These are phyloP conservation scores for Leccinum barrowsii DNA, from an alignment of 768 basidiomycete species.

Conservation along the genomic window DNA sequence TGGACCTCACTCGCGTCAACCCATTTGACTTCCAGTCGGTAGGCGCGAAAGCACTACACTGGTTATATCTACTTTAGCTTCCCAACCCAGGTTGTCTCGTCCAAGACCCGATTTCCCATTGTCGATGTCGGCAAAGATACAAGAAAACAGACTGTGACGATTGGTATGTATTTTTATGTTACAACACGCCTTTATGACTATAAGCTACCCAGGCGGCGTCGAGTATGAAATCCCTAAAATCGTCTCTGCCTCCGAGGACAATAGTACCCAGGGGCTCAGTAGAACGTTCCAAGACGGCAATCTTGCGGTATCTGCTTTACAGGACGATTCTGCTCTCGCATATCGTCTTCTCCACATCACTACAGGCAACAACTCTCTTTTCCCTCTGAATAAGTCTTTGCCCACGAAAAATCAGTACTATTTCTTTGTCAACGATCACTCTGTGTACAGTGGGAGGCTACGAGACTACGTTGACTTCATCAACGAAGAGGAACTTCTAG, in stretches of 20 bases:
- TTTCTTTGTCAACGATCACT: conserved; percentile 3
- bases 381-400: conserved; percentile 4
- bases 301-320: neutral
- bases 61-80: neutral
- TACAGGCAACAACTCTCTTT: neutral
- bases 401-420: conserved; percentile 1
- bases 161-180: neutral
- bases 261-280: neutral
- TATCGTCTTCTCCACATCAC: conserved; percentile 4
- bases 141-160: neutral
- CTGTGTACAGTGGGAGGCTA: conserved; percentile 2
- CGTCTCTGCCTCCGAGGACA: neutral
- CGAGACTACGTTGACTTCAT: conserved; percentile 1
- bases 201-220: neutral
- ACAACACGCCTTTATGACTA: neutral
- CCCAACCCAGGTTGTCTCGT: neutral
- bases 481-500: conserved; percentile 6
- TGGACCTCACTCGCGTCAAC: conserved; percentile 1
- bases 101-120: conserved; percentile 4
- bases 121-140: conserved; percentile 4
- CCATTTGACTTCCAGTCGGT: conserved; percentile 3
- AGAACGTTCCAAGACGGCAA: conserved; percentile 1
- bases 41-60: neutral
- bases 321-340: conserved; percentile 1
- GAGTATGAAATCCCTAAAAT: conserved; percentile 4